Conservation (phyloP, 2,329 filamentous ascomycete species). For the Claviceps cyperi region DNA sequence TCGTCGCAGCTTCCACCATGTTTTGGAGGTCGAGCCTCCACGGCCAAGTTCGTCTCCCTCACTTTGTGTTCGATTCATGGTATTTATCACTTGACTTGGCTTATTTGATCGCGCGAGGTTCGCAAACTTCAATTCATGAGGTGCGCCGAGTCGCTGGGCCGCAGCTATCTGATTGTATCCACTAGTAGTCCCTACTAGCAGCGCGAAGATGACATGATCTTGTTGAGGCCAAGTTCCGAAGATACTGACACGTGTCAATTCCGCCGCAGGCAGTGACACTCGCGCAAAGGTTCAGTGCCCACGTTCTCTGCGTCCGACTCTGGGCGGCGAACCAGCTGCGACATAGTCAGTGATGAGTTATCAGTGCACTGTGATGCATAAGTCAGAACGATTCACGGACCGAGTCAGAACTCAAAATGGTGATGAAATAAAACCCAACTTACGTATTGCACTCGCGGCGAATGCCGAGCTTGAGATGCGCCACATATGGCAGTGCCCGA, state of each 20-base stretch:
- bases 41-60: conserved; percentile 12
- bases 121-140: background rate
- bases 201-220: background rate
- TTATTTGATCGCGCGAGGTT: background rate
- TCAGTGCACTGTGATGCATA: too few species aligned
- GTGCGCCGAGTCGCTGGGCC: background rate
- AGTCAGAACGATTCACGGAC: too few species aligned
- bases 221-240: background rate
- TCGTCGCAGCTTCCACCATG: conserved; percentile 9
- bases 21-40: conserved; percentile 6
- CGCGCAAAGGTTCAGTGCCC: background rate
- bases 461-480: too few species aligned
- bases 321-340: too few species aligned
- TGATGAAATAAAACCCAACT: too few species aligned
- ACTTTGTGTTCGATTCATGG: conserved; percentile 15
- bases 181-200: background rate
- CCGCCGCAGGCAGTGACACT: background rate
- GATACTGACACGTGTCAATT: background rate
- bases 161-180: background rate
- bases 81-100: background rate
- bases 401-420: too few species aligned
- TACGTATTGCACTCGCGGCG: too few species aligned
- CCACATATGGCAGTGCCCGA: too few species aligned
- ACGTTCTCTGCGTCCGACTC: too few species aligned
- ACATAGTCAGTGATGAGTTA: too few species aligned